phyloP scores from a whole-genome alignment of 2,329 filamentous ascomycete species.

The Fusarium sp. region DNA sequence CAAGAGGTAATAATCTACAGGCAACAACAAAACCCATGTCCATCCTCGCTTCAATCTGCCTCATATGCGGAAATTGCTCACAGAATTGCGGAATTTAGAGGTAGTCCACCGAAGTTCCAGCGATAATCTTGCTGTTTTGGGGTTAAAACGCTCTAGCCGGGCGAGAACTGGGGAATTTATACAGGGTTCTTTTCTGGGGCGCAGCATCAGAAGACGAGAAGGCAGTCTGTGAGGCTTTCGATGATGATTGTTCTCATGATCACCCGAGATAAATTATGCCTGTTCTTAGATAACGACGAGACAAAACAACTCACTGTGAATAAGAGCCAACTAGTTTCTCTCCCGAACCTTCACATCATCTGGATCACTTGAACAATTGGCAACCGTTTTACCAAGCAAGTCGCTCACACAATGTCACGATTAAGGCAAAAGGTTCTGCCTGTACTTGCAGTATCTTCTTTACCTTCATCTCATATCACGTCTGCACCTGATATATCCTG shows the following conservation, averaged over 20 bases:
- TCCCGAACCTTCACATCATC: background rate
- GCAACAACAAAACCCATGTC: constrained; percentile 5
- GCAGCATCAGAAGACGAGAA: constrained; percentile 28
- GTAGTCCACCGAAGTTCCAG: background rate
- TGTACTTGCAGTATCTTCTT: constrained; percentile 21
- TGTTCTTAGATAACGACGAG: background rate
- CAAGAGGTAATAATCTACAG: constrained; percentile 19
- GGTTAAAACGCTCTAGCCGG: constrained; percentile 14
- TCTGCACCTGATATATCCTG: constrained; percentile 34
- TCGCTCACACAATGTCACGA: constrained; percentile 27
- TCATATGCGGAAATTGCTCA: constrained; percentile 17
- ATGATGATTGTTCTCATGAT: background rate
- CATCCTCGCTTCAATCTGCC: constrained; percentile 17
- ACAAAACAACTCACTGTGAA: constrained; percentile 6
- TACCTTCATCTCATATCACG: constrained; percentile 29
- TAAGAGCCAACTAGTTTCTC: background rate
- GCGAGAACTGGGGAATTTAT: constrained; percentile 19
- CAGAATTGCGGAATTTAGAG: constrained; percentile 27
- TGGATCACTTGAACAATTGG: background rate
- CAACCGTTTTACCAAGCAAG: background rate
- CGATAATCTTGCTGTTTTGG: constrained; percentile 34
- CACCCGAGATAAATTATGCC: background rate
- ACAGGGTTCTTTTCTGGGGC: constrained; percentile 26
- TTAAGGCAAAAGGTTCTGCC: constrained; percentile 30
- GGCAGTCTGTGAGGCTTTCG: constrained; percentile 21